Conservation (phyloP, 2,329 filamentous ascomycete genomes). For the Colletotrichum spaethianum region DNA sequence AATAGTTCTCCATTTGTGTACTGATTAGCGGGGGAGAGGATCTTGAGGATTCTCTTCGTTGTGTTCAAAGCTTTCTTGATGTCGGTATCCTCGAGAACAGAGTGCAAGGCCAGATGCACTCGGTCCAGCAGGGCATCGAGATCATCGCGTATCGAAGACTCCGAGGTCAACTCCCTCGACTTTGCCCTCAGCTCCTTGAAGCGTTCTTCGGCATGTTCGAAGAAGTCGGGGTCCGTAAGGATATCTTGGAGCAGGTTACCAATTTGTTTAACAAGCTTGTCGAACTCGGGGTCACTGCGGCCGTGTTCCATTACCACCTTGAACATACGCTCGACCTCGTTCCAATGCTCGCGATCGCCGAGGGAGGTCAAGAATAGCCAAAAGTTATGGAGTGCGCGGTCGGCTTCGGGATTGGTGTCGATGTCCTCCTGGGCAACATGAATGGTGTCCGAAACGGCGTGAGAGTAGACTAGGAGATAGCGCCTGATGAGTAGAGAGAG, state of each 20-base stretch:
- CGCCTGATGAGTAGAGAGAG: slow-evolving; percentile 82
- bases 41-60: slow-evolving; percentile 75
- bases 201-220: slow-evolving; percentile 77
- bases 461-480: slow-evolving; percentile 84
- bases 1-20: slow-evolving; percentile 80
- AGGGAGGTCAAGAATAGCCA: slow-evolving; percentile 87
- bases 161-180: slow-evolving; percentile 74
- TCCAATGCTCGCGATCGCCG: slow-evolving; percentile 81
- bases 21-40: slow-evolving; percentile 76
- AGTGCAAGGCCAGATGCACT: slow-evolving; percentile 75
- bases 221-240: slow-evolving; percentile 88
- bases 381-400: slow-evolving; percentile 82
- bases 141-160: slow-evolving; percentile 79
- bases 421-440: slow-evolving; percentile 79
- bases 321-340: slow-evolving; percentile 78
- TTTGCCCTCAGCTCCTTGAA: slow-evolving; percentile 66
- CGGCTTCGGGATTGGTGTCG: slow-evolving; percentile 80
- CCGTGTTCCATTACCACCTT: slow-evolving; percentile 81
- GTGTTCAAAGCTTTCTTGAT: slow-evolving; percentile 79
- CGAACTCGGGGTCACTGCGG: slow-evolving; percentile 85
- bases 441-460: slow-evolving; percentile 77
- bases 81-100: slow-evolving; percentile 80
- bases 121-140: slow-evolving; percentile 81
- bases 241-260: slow-evolving; percentile 84
- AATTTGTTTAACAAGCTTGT: slow-evolving; percentile 80